Conservation (phyloP, 23 red algal species). For the Chondrus crispus region DNA sequence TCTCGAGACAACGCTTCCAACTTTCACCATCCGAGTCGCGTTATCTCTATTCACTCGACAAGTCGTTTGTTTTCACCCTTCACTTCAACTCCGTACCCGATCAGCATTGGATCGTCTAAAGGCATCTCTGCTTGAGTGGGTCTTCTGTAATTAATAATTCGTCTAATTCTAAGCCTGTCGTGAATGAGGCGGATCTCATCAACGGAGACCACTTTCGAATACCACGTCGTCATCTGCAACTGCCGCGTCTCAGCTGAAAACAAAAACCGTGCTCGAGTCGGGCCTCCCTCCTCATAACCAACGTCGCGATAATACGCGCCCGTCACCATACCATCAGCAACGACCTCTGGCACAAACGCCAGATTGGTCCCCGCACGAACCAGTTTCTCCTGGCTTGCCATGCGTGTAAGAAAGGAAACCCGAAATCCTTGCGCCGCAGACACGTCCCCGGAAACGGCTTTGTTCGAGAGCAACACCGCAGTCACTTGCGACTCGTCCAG, state of each 20-base stretch:
- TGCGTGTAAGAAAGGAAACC: slow-evolving; percentile 65
- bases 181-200: slow-evolving; percentile 70
- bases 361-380: slow-evolving; percentile 55
- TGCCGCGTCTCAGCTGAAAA: slow-evolving; percentile 29
- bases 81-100: slow-evolving; percentile 60
- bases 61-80: background rate
- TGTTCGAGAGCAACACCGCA: slow-evolving; percentile 14
- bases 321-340: background rate
- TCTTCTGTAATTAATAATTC: slow-evolving; percentile 65
- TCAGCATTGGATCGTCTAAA: background rate
- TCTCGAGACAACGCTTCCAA: no score
- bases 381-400: slow-evolving; percentile 57
- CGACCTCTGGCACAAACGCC: slow-evolving; percentile 59
- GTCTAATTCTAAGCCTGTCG: slow-evolving; percentile 12
- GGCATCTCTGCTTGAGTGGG: background rate
- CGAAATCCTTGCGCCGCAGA: slow-evolving; percentile 37
- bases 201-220: slow-evolving; percentile 56
- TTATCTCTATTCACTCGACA: background rate
- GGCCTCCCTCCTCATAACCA: slow-evolving; percentile 75
- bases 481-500: background rate
- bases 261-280: slow-evolving; percentile 46
- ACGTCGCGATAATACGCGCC: slow-evolving; percentile 68
- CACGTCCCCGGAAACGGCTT: background rate
- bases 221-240: slow-evolving; percentile 70
- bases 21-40: slow-evolving; percentile 18